Conservation (phyloP, 306 rosid species). For the Cotoneaster glaucophyllus region DNA sequence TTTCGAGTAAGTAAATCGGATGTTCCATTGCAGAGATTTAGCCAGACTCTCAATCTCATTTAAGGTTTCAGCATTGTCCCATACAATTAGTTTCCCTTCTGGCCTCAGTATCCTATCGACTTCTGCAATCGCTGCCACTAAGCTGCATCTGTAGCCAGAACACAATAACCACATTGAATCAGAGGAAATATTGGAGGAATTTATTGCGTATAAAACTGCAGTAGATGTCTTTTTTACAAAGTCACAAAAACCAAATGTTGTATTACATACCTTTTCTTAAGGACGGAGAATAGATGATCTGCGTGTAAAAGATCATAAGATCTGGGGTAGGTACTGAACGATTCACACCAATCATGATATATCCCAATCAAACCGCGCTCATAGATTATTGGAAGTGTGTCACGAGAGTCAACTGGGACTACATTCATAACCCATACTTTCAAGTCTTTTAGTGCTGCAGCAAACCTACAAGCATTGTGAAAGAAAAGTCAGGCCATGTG, state of each 20-base stretch:
- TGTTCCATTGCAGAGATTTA: slow-evolving; percentile 60
- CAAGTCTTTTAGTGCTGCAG: slow-evolving; percentile 58
- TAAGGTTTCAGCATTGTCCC: slow-evolving; percentile 54
- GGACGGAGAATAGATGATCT: slow-evolving; percentile 54
- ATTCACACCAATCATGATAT: slow-evolving; percentile 88
- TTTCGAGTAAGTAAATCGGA: slow-evolving; percentile 39
- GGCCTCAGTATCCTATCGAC: slow-evolving; percentile 85
- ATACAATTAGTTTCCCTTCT: slow-evolving; percentile 55
- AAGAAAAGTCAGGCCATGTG: neutral
- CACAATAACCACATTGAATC: slow-evolving; percentile 3
- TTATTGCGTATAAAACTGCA: neutral
- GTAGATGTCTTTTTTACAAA: neutral
- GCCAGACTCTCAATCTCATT: slow-evolving; percentile 52
- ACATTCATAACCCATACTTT: slow-evolving; percentile 86
- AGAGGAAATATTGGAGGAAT: slow-evolving; percentile 1
- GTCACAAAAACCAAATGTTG: neutral
- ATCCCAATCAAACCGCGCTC: slow-evolving; percentile 81
- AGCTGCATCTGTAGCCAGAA: slow-evolving; percentile 52
- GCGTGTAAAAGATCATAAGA: slow-evolving; percentile 80
- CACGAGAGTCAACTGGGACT: slow-evolving; percentile 56
- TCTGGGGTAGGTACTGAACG: slow-evolving; percentile 75
- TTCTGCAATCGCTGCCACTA: slow-evolving; percentile 62
- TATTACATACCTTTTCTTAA: slow-evolving; percentile 44
- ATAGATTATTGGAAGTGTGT: slow-evolving; percentile 64
- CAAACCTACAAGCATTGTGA: slow-evolving; percentile 43